Conservation (phyloP, 257 asterid genomes). For the Capsicum chinense region DNA sequence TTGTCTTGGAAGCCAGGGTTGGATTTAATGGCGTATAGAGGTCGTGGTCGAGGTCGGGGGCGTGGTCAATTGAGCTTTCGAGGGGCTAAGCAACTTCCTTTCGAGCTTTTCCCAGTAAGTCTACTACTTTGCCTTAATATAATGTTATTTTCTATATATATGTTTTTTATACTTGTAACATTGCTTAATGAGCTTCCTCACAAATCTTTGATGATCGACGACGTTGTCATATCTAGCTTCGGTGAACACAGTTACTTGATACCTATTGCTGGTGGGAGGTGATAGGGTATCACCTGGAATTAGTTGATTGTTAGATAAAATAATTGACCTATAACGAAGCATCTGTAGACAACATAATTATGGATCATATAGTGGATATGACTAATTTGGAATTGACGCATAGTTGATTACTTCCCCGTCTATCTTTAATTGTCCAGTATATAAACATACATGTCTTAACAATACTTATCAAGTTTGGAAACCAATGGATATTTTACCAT, state of each 20-base stretch:
- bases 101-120: slow-evolving; percentile 57
- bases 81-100: slow-evolving; percentile 44
- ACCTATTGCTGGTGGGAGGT: too few species aligned
- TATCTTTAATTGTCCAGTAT: too few species aligned
- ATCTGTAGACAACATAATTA: background rate
- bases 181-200: background rate
- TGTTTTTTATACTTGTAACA: background rate
- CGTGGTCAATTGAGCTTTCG: slow-evolving; percentile 19
- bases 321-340: background rate
- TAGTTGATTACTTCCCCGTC: background rate
- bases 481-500: too few species aligned
- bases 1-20: background rate
- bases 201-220: background rate
- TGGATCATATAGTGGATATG: background rate
- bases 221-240: background rate
- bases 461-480: too few species aligned
- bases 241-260: too few species aligned
- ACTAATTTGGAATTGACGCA: background rate
- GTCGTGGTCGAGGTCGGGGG: slow-evolving; percentile 56
- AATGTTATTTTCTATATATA: background rate
- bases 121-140: background rate
- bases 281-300: too few species aligned
- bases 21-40: slow-evolving; percentile 50
- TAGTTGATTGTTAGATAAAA: background rate
- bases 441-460: too few species aligned